Evolutionary conservation across 768 basidiomycete genomes (phyloP), one percentile per base, ranked within the genome.

Genomic region (Porphyrellus cyaneotinctus): DNA sequence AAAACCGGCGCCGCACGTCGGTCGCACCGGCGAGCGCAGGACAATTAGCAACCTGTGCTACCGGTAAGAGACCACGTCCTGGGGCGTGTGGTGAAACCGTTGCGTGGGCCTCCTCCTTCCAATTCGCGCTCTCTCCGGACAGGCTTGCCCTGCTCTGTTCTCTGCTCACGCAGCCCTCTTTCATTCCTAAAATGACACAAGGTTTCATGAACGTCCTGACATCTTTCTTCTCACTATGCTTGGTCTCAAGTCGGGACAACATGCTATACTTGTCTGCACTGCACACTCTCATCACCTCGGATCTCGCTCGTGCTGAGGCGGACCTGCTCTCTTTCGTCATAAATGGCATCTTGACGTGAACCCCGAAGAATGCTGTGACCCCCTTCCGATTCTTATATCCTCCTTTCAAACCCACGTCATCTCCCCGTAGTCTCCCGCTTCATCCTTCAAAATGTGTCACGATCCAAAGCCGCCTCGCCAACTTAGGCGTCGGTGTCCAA

Each of bases 231-330:
- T 66, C 65, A 61, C 66, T 63, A 51, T 44, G 38, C 26, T 28
- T 42, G 42, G 18, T 6, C 51, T 49, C 50, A 52, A 41, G 56
- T 64, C 69, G 67, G 67, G 62, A 59, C 67, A 52, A 10, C 47
- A 66, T 70, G 49, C 67, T 67, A 66, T 62, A 70, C 64, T 61
- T n/a, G 67, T 65, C 44, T 58, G 58, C 63, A 63, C 69, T 24
- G 68, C 64, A 55, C 47, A 53, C 12, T 24, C 28, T 33, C 58
- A 64, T 64, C 58, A 64, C 69, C 67, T 69, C 67, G 67, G 67
- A 69, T 69, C 67, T 68, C 67, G 49, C 23, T 58, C 55, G 53
- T 49, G 44, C 42, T 54, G 54, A 52, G 55, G 43, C 64, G 58
- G 64, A 64, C 64, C 44, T 65, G 51, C 55, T 43, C 52, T 56